Percentiles rank a stretch among this genome's conserved stretches.
Evolutionary conservation across 768 basidiomycete genomes (phyloP).

Genomic region (Psilocybe cubensis): DNA sequence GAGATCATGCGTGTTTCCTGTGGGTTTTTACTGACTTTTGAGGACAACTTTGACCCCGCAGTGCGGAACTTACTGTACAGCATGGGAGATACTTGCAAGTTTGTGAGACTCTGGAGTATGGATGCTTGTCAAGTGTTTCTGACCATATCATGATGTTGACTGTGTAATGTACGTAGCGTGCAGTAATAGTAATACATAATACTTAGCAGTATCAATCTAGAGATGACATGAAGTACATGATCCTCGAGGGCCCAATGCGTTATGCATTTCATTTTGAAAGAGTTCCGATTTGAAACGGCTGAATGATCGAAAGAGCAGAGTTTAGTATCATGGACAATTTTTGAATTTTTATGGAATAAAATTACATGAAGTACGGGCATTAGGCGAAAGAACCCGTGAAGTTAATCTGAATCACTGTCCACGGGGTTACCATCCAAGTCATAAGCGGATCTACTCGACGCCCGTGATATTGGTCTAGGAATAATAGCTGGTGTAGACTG

Average conservation of each 20-base stretch:
- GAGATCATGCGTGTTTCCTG: slow-evolving; percentile 11
- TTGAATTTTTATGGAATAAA: slow-evolving; percentile 2
- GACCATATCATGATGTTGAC: neutral
- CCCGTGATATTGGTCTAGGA: slow-evolving; percentile 15
- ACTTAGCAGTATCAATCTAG: slow-evolving; percentile 1
- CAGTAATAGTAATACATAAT: slow-evolving; percentile 6
- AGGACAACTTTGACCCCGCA: slow-evolving; percentile 4
- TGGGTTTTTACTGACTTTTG: slow-evolving; percentile 19
- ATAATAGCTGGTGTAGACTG: slow-evolving; percentile 17
- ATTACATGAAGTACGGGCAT: slow-evolving; percentile 7
- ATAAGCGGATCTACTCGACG: slow-evolving; percentile 18
- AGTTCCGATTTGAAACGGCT: neutral
- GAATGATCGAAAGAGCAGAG: neutral
- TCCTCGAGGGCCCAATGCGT: neutral
- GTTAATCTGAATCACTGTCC: neutral
- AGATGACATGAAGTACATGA: slow-evolving; percentile 8
- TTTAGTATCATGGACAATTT: neutral
- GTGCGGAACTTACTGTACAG: neutral
- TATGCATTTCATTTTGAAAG: neutral
- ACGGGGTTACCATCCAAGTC: slow-evolving; percentile 14
- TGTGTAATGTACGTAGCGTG: slow-evolving; percentile 1
- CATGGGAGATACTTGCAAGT: slow-evolving; percentile 5
- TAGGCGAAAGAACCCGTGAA: neutral
- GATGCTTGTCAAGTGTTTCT: neutral
- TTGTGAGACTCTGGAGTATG: neutral